Evolutionary conservation across 140 eudicot species (phyloP), one percentile per base, ranked within the genome.

Genomic region (Bidens hawaiensis): DNA sequence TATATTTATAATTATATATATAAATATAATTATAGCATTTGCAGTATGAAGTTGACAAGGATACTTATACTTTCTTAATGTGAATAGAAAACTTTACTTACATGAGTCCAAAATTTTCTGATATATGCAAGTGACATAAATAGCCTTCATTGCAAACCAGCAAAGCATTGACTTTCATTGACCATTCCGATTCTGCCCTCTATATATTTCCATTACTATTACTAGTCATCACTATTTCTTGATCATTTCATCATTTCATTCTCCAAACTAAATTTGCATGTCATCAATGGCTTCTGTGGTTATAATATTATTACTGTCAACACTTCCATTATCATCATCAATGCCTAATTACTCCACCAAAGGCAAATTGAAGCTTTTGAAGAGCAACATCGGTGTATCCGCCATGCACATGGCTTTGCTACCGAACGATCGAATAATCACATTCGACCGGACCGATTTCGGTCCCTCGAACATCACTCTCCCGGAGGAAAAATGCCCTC

Each of bases 361-460:
- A 56, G 83, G 83, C 2, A 73, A 49, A 68, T 78, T 79, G 83
- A 73, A 78, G 71, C 68, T 73, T 23, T 53, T 73, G 21, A 78
- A 68, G 52, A 73, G 31, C 33, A 85, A 67, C 80, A 76, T 82
- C 2, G 94, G 96, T 31, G 77, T 85, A 10, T 79, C 94, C 33
- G 90, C 94, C 75, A 88, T 88, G 96, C 96, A 85, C 71, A 88
- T 88, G 96, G 79, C 76, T 0, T 23, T 78, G 17, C 41, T 78
- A 25, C 79, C 79, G 0, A 78, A 78, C 14, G 79, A 78, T 33
- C 69, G 79, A 3, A 68, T 78, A 43, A 73, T 78, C 18, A 64
- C 80, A 4, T 78, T 73, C 18, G 88, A 82, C 49, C 78, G 88
- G 2, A 82, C 84, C 2, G 72, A 78, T 60, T 74, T 70, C 9